Evolutionary conservation across 192 early-diverging fungal genomes (phyloP).

Genomic region (Entomortierella lignicola): DNA sequence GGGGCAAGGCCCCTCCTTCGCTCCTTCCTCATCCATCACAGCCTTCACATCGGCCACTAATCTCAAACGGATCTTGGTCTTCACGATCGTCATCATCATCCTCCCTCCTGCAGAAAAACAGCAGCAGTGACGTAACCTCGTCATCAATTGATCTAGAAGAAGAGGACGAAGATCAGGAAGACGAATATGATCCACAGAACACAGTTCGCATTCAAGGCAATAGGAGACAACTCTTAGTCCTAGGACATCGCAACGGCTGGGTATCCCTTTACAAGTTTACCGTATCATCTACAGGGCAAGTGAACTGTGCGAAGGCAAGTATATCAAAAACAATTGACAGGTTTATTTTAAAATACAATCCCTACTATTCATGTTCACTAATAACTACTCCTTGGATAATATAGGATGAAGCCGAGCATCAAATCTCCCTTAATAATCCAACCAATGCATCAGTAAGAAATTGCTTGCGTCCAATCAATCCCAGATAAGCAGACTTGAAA

Average conservation of each 20-base stretch:
- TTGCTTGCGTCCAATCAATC: background rate
- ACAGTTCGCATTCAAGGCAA: constrained; percentile 25
- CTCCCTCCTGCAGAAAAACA: constrained; percentile 24
- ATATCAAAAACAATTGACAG: background rate
- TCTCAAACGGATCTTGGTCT: constrained; percentile 42
- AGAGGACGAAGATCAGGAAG: constrained; percentile 26
- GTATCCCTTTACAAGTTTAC: constrained; percentile 45
- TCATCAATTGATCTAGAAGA: constrained; percentile 22
- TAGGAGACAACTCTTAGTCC: constrained; percentile 43
- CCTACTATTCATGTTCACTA: too few species aligned
- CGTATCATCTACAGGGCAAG: constrained; percentile 37
- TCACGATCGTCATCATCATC: constrained; percentile 31
- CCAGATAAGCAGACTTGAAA: background rate
- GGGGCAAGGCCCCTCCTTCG: constrained; percentile 35
- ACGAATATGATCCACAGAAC: constrained; percentile 8
- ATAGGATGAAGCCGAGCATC: constrained; percentile 25
- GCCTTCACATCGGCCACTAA: constrained; percentile 36
- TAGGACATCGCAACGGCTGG: constrained; percentile 49
- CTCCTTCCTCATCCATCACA: constrained; percentile 3
- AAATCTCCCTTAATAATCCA: constrained; percentile 15
- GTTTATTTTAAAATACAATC: too few species aligned
- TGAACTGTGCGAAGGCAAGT: constrained; percentile 37
- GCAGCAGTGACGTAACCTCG: constrained; percentile 3
- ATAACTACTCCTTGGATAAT: too few species aligned
- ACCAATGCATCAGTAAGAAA: constrained; percentile 21